Evolutionary conservation across 176 grass and related monocot genomes (phyloP).

Genomic region (Triticum aestivum): IWGSC_CS_RefSeq_v2.1 NC_057798.1:808731747-808732246

Average conservation of each 20-base stretch:
- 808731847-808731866: not conserved
- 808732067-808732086: no score
- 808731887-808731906: no score
- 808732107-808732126: not conserved
- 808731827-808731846: conserved; percentile 40
- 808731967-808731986: not conserved
- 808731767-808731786: conserved; percentile 52
- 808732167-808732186: conserved; percentile 46
- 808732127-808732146: conserved; percentile 41
- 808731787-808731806: conserved; percentile 37
- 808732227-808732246: conserved; percentile 55
- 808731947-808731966: not conserved
- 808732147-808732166: conserved; percentile 57
- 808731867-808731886: no score
- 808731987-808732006: not conserved
- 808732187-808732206: conserved; percentile 25
- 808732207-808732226: conserved; percentile 5
- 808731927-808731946: not conserved
- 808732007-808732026: not conserved
- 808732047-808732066: no score
- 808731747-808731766: conserved; percentile 80
- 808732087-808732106: no score
- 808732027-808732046: no score
- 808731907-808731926: no score
- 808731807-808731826: conserved; percentile 11